Percentiles rank a stretch among this genome's conserved stretches.
Evolutionary conservation across 306 rosid species (phyloP).

Genomic region (Morella rubra): DNA sequence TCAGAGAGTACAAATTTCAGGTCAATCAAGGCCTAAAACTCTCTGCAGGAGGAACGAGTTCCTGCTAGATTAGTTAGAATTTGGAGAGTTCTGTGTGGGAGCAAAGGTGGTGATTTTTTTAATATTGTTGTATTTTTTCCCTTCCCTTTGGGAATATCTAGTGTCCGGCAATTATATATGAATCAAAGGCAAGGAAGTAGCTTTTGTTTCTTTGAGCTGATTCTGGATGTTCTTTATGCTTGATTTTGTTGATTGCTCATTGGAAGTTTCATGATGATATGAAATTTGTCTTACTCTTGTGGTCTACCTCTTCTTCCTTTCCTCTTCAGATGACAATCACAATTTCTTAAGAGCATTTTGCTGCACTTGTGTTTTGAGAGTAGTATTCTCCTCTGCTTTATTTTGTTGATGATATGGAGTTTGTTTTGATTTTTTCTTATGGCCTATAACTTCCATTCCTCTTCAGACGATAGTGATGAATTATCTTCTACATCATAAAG

Average conservation of each 20-base stretch:
- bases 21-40: constrained; percentile 43
- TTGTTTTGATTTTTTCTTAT: no score
- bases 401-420: no score
- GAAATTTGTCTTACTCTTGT: background rate
- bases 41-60: constrained; percentile 35
- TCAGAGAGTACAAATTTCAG: constrained; percentile 36
- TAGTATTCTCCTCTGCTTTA: no score
- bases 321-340: no score
- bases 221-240: background rate
- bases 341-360: no score
- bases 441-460: background rate
- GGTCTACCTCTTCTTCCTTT: background rate
- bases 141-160: constrained; percentile 31
- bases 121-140: constrained; percentile 54
- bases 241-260: background rate
- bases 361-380: no score
- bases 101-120: constrained; percentile 40
- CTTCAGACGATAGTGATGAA: background rate
- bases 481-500: no score
- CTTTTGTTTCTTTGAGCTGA: background rate
- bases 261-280: background rate
- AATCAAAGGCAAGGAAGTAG: constrained; percentile 16
- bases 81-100: constrained; percentile 34
- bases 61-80: constrained; percentile 37
- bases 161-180: constrained; percentile 24